Conservation (phyloP, 2,329 filamentous ascomycete genomes). For the Sclerotinia borealis region DNA sequence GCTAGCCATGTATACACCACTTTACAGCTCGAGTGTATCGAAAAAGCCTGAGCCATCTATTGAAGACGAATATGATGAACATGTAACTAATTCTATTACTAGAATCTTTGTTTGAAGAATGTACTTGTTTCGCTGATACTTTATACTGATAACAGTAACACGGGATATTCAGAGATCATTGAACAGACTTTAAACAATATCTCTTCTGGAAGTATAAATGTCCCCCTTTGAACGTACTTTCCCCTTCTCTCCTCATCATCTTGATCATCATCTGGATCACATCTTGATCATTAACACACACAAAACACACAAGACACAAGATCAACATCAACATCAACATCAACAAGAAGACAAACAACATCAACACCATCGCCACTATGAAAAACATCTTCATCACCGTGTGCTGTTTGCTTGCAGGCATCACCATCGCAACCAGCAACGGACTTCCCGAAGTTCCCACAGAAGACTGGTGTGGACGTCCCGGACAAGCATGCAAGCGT, state of each 20-base stretch:
- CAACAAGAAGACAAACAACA: not conserved
- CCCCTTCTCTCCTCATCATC: no score
- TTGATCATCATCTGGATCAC: no score
- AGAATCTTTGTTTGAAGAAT: not conserved
- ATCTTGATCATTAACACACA: no score
- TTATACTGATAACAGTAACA: not conserved
- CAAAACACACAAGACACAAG: no score
- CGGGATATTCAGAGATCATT: not conserved
- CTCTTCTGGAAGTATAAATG: not conserved
- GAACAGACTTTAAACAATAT: not conserved
- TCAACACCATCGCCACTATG: not conserved
- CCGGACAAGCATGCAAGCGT: no score
- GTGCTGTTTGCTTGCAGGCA: not conserved
- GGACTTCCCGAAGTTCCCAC: not conserved
- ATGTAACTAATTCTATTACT: no score
- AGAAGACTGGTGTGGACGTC: no score
- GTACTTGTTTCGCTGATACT: not conserved
- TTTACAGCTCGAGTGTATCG: no score
- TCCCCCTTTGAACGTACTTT: rapidly evolving
- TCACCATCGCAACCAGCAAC: not conserved
- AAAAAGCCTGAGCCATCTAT: not conserved
- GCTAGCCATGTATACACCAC: no score
- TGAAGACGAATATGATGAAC: not conserved
- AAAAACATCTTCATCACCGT: not conserved
- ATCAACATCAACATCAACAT: no score